Base-by-base conservation (phyloP, 352 stramenopile species). In the Globisporangium okanoganense region DNA sequence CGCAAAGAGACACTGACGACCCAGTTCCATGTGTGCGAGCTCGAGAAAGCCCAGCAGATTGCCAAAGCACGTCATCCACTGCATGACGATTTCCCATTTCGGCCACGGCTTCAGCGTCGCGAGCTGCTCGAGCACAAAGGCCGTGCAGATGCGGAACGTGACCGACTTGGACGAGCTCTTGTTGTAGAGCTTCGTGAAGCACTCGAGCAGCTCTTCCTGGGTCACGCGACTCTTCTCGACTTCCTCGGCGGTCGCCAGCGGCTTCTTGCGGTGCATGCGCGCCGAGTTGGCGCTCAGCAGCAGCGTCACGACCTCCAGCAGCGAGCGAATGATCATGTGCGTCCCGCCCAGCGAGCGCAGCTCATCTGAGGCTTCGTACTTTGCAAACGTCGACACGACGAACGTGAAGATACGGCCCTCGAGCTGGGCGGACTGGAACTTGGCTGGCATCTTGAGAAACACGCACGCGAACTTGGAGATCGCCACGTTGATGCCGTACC, bases 21-120 rank as follows among this genome's bases (percentile, higher is more conserved):
- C 75, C 12, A 92, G 69, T 31, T 76, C 71, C 66, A 88, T 87
- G 65, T 89, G 81, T 18, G 67, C 70, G 4, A 64, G 63, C n/a
- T 90, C 75, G 14, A 90, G 61, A 48, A 85, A 73, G 7, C 75
- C 70, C 16, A 94, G 64, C 20, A 89, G 68, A 27, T 79, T 66
- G 12, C 80, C 81, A 62, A 92, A 80, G 60, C 79, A 91, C 7
- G 69, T 67, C 29, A 90, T 74, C 85, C 85, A 94, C 63, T 88
- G 66, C 62, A 88, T 75, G 10, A 92, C 61, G 44, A 89, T 66
- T 3, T 51, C 40, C 77, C 77, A 87, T 25, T 60, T 66, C 53
- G 79, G 80, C 80, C 77, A 92, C 6, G 71, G 60, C 22, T 77
- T 69, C 16, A 79, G 64, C 18, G 78, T 65, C 9, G 73, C 68